Percentiles rank a stretch among this genome's conserved stretches.
phyloP scores from a whole-genome alignment of 192 early-diverging fungal genomes.

The Coemansia sp. region DNA sequence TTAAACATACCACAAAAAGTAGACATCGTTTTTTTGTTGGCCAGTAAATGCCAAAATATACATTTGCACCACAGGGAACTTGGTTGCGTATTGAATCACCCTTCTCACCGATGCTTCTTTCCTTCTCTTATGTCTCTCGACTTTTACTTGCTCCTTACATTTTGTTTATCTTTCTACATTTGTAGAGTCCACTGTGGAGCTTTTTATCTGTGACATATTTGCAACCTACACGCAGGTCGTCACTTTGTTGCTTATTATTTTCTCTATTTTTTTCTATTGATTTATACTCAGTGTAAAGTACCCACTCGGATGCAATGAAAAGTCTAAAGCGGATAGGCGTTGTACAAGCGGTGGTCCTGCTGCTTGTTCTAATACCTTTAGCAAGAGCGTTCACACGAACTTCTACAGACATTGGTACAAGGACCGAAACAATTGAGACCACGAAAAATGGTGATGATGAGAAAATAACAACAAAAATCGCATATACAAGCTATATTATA shows the following conservation, averaged over 20 bases:
- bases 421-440: constrained; percentile 8
- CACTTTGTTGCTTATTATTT: not conserved
- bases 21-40: no score
- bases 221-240: not conserved
- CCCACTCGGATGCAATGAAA: not conserved
- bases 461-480: constrained; percentile 10
- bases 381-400: constrained; percentile 25
- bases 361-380: constrained; percentile 3
- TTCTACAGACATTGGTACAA: constrained; percentile 21
- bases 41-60: not conserved
- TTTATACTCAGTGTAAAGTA: not conserved
- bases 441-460: constrained; percentile 7
- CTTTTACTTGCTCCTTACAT: no score
- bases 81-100: no score
- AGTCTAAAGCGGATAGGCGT: not conserved
- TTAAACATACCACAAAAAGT: constrained; percentile 5
- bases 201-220: not conserved
- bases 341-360: constrained; percentile 4
- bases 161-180: not conserved
- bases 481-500: constrained; percentile 38
- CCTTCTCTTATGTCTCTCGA: no score
- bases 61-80: not conserved
- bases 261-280: not conserved
- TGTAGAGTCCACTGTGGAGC: not conserved
- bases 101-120: no score